These are phyloP conservation scores for Leucaena leucocephala DNA, from an alignment of 306 rosid genomes.

Conservation along the genomic window DNA sequence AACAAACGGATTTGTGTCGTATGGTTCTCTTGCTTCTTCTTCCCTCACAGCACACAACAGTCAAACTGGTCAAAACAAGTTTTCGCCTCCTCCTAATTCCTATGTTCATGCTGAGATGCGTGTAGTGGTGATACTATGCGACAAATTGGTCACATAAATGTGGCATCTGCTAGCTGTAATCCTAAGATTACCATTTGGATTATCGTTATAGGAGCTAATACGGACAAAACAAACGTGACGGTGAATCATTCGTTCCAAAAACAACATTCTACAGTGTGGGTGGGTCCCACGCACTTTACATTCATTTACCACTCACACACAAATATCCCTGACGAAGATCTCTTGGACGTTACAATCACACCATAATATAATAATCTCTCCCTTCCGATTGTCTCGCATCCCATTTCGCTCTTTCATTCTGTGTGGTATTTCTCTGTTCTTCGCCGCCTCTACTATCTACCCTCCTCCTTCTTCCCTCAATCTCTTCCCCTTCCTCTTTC, in stretches of 20 bases:
- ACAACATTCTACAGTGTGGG: no score
- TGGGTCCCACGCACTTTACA: slow-evolving; percentile 12
- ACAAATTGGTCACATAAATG: neutral
- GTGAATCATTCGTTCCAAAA: no score
- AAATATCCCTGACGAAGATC: neutral
- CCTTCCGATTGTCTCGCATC: no score
- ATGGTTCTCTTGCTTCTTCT: neutral
- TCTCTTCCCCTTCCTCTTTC: neutral
- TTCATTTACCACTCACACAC: neutral
- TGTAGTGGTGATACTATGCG: no score
- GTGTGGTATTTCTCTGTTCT: neutral
- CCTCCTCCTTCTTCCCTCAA: neutral
- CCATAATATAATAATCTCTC: neutral
- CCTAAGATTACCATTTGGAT: neutral
- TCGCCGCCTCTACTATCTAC: neutral
- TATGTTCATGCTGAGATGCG: neutral
- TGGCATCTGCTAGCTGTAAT: neutral
- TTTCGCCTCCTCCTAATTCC: neutral
- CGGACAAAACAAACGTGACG: neutral
- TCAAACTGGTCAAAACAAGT: slow-evolving; percentile 2
- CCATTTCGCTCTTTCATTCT: neutral
- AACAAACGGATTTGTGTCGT: neutral
- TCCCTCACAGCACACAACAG: neutral
- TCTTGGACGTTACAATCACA: neutral
- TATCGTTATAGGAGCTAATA: neutral